Evolutionary conservation across 495 filamentous ascomycete genomes (phyloP), one percentile per base, ranked within the genome.

Genomic region (Aspergillus affinis): DNA sequence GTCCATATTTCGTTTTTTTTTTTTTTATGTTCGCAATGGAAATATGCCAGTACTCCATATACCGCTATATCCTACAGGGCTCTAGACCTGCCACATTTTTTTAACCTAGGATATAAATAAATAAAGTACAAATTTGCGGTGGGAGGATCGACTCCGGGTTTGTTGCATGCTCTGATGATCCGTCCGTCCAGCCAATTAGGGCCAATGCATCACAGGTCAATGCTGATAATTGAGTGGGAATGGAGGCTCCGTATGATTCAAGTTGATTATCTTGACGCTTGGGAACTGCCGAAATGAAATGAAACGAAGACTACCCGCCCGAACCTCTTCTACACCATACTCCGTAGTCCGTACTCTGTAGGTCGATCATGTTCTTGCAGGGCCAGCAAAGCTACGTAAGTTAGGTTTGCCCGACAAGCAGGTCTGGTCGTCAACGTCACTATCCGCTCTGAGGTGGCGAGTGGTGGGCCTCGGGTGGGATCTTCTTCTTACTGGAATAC

Each of bases 341-440:
- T 26, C 23, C 23, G n/a, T n/a, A n/a, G n/a, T n/a, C n/a, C n/a
- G n/a, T n/a, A 30, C 29, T 4, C 8, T 30, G 4, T 32, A 3
- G 30, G 36, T 10, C 36, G 36, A 41, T 41, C 36, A 41, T 41
- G 36, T 41, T 41, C 48, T 8, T 48, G 8, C 46, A 48, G 20
- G 46, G 46, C 46, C 8, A 7, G 23, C 48, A 26, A 20, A 15
- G 36, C 36, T 41, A 17, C 36, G 36, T 41, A 41, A 41, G 36
- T 41, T 41, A 10, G 36, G 13, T 41, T 41, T 41, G 36, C 46
- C 15, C 46, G 20, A 48, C 46, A 6, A 18, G 32, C 41, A 58
- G 50, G 45, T 64, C 27, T 57, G 64, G 63, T 66, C 54, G 19
- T 58, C 56, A 61, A 72, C 69, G 69, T 69, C 67, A 72, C 62